A percentile compares a stretch with the other conserved stretches of the same genome.
Evolutionary conservation across 345 rosid species (phyloP).

Genomic region (Microthlaspi erraticum): DNA sequence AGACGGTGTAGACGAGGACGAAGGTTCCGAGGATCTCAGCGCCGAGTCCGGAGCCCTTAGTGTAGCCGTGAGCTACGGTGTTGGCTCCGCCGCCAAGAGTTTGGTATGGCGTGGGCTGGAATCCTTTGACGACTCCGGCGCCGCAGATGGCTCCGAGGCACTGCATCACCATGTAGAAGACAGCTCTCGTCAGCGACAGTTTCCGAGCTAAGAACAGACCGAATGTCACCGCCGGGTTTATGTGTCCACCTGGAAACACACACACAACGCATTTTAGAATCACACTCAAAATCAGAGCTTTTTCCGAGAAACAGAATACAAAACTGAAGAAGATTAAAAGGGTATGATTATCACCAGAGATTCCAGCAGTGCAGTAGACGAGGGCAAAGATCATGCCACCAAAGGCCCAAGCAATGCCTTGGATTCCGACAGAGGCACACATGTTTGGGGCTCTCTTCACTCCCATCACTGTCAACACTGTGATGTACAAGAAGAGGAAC

Average conservation of each 20-base stretch:
- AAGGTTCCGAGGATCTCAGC: constrained; percentile 52
- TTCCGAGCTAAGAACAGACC: constrained; percentile 50
- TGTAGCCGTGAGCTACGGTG: constrained; percentile 49
- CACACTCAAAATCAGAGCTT: background rate
- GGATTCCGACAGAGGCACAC: constrained; percentile 53
- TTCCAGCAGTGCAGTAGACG: constrained; percentile 57
- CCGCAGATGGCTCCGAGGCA: constrained; percentile 53
- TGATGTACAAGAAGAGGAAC: constrained; percentile 45
- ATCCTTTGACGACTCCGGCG: constrained; percentile 57
- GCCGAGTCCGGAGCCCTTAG: constrained; percentile 52
- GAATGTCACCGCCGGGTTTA: constrained; percentile 52
- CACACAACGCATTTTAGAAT: background rate
- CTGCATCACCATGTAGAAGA: constrained; percentile 52
- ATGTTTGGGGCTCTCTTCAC: constrained; percentile 48
- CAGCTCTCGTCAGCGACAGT: constrained; percentile 46
- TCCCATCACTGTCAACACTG: constrained; percentile 53
- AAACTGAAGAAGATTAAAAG: no score
- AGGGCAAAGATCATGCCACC: constrained; percentile 60
- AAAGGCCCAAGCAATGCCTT: constrained; percentile 59
- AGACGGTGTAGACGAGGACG: constrained; percentile 56
- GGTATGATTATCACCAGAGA: constrained; percentile 42
- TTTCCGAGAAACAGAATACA: no score
- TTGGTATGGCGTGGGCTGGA: constrained; percentile 43
- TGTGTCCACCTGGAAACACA: constrained; percentile 50
- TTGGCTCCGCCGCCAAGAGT: constrained; percentile 56